Evolutionary conservation across 352 stramenopile genomes (phyloP).

Genomic region (Phytophthora pluvialis): DNA sequence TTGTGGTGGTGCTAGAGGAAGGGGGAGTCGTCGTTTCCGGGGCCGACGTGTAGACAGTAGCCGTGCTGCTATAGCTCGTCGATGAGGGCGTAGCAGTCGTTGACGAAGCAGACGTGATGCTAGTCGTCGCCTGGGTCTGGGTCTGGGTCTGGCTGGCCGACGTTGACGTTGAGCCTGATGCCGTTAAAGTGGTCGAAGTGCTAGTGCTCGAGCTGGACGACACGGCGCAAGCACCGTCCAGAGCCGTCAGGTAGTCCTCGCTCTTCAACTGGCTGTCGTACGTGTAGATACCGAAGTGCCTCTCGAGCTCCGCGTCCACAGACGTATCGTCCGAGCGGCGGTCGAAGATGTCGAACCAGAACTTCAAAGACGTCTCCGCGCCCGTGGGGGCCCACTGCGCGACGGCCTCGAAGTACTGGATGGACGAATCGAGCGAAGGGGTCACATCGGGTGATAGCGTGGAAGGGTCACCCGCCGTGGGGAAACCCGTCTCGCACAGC

Average conservation of each 20-base stretch:
- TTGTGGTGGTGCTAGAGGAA: neutral
- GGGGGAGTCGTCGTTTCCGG: neutral
- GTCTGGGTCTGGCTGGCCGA: constrained; percentile 3
- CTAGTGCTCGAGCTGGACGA: constrained; percentile 27
- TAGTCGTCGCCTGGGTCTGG: neutral
- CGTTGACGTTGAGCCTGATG: constrained; percentile 1
- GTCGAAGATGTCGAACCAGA: constrained; percentile 72
- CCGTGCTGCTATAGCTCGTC: neutral
- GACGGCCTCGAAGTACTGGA: constrained; percentile 37
- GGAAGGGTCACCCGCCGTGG: constrained; percentile 45
- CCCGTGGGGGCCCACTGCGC: constrained; percentile 27
- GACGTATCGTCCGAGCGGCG: constrained; percentile 53
- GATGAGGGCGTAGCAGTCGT: neutral
- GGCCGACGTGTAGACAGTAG: neutral
- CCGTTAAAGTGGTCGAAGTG: neutral
- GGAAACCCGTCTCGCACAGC: constrained; percentile 66
- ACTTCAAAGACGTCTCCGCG: constrained; percentile 43
- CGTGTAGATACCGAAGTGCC: constrained; percentile 66
- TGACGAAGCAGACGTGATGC: neutral
- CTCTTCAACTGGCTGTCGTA: constrained; percentile 54
- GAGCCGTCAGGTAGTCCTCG: constrained; percentile 31
- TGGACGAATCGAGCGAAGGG: constrained; percentile 43
- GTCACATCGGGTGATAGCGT: constrained; percentile 42
- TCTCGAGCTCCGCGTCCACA: constrained; percentile 46
- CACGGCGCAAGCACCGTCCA: constrained; percentile 17